Evolutionary conservation across 1,284 basidiomycete species (phyloP).

Genomic region (Tausonia pullulans): DNA sequence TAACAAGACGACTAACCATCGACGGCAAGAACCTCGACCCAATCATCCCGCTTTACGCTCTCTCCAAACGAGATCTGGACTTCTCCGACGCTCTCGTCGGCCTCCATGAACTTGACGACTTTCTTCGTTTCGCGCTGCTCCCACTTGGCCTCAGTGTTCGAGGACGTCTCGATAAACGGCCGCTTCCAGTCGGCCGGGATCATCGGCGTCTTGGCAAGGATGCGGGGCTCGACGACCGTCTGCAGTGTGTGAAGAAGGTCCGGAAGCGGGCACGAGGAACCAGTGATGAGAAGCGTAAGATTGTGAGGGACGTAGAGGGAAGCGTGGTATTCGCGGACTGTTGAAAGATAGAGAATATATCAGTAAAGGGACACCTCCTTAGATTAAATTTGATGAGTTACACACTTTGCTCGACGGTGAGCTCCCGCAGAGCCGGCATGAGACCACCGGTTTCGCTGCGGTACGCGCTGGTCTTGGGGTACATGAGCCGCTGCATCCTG

Average conservation of each 20-base stretch:
- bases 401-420: slow-evolving; percentile 83
- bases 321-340: slow-evolving; percentile 81
- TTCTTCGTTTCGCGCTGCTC: slow-evolving; percentile 41
- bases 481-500: slow-evolving; percentile 67
- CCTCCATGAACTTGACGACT: slow-evolving; percentile 88
- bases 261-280: slow-evolving; percentile 38
- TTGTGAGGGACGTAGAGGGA: slow-evolving; percentile 95
- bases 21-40: slow-evolving; percentile 52
- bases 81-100: slow-evolving; percentile 92
- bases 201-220: slow-evolving; percentile 61
- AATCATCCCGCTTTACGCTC: slow-evolving; percentile 63
- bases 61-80: slow-evolving; percentile 60
- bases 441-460: slow-evolving; percentile 94
- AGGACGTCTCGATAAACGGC: slow-evolving; percentile 83
- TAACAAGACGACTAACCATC: slow-evolving; percentile 1
- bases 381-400: background rate
- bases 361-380: slow-evolving; percentile 8
- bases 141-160: slow-evolving; percentile 49
- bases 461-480: slow-evolving; percentile 76
- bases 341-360: background rate
- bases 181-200: slow-evolving; percentile 68
- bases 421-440: slow-evolving; percentile 76
- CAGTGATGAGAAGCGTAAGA: slow-evolving; percentile 47
- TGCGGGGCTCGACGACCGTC: slow-evolving; percentile 65
- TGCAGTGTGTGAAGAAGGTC: slow-evolving; percentile 59